Base-by-base conservation (phyloP, 768 basidiomycete genomes). In the Mrakia gelida region DNA sequence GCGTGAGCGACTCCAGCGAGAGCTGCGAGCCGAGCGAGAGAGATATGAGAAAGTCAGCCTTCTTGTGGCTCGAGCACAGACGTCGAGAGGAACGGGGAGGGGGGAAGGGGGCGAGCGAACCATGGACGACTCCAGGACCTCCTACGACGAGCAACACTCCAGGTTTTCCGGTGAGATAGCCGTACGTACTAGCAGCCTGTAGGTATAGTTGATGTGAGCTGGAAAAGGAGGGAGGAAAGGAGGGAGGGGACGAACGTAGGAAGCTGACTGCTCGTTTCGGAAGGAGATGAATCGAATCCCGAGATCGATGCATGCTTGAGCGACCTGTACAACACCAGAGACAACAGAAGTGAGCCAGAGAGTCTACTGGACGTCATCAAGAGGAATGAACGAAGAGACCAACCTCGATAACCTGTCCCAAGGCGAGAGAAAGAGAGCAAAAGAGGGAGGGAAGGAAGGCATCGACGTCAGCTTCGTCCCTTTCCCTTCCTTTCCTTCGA, bases 61-160 rank as follows among this genome's bases (percentile, higher is more conserved):
- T 38, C 38, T 38, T 38, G 38, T 38, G 8, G 38, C 38, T 38
- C 38, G 38, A 34, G 28, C 3, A 30, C 3, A 65, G 32, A n/a
- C 41, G 23, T 65, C 63, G 38, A 70, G n/a, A 41, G 30, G n/a
- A 9, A 26, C 8, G 38, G 38, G 38, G 16, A 26, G 21, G 28
- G 43, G 26, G 71, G 26, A n/a, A 2, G 71, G n/a, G 71, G 45
- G n/a, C 2, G 32, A n/a, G 62, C 71, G 18, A 18, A 78, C 80
- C 80, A 75, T 81, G 80, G 23, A 81, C 71, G 21, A 81, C 80
- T 15, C 80, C 80, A 11, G 80, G 80, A 28, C 80, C 80, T 4
- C 80, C 80, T 2, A 81, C 80, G n/a, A 81, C 80, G 34, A 81
- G 78, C 18, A 75, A 59, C 1, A 81, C 79, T 10, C 79, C 80